Conservation (phyloP, 495 filamentous ascomycete species). For the Neurospora terricola region DNA sequence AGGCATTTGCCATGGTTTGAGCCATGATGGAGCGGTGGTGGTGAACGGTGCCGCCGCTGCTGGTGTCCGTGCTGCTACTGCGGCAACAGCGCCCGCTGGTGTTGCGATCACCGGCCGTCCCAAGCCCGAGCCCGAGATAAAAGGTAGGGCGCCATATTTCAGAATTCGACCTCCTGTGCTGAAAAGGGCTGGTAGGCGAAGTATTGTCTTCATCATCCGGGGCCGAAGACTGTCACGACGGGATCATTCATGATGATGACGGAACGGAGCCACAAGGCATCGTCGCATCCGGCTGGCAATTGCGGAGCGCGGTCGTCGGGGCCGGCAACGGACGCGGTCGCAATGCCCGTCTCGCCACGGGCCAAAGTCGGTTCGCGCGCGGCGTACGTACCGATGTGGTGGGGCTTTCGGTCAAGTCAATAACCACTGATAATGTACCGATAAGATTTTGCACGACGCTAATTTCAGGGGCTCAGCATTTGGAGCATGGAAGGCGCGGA, state of each 20-base stretch:
- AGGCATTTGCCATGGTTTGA: constrained; percentile 43
- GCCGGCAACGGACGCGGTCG: background rate
- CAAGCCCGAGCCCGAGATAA: background rate
- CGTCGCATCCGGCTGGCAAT: background rate
- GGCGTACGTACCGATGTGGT: background rate
- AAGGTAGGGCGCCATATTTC: background rate
- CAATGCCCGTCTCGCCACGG: background rate
- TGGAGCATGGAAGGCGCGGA: background rate
- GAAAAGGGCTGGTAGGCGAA: background rate
- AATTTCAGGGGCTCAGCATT: background rate
- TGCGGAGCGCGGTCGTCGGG: background rate
- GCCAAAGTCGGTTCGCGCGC: background rate
- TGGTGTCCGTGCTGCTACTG: background rate
- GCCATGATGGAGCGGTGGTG: background rate
- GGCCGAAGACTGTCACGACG: background rate
- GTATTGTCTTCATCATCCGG: background rate
- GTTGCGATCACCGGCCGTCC: background rate
- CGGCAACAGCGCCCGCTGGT: background rate
- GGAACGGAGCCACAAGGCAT: background rate
- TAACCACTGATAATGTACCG: background rate
- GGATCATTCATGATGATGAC: background rate
- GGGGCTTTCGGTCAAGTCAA: background rate
- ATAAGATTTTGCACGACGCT: background rate
- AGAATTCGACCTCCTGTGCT: background rate
- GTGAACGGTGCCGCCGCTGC: background rate